phyloP scores from a whole-genome alignment of 441 rosid species.

The Brassica balearica region DNA sequence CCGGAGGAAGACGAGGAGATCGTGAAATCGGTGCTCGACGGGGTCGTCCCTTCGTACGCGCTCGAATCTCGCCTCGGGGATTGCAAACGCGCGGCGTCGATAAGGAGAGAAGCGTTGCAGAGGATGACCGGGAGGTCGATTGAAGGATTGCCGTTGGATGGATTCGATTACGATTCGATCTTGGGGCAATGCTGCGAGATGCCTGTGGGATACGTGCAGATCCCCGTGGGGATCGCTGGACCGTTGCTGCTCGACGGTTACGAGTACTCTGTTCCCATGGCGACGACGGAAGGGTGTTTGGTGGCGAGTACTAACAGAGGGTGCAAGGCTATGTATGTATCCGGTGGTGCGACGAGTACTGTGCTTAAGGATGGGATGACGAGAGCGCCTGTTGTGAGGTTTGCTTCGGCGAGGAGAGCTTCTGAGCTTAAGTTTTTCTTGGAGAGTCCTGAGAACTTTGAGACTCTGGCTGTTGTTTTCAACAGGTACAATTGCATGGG shows the following conservation, averaged over 20 bases:
- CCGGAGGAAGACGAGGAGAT: constrained; percentile 76
- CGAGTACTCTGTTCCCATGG: constrained; percentile 86
- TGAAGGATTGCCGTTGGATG: constrained; percentile 77
- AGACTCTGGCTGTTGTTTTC: constrained; percentile 68
- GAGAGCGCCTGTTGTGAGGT: constrained; percentile 88
- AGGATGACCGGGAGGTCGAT: constrained; percentile 72
- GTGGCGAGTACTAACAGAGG: constrained; percentile 94
- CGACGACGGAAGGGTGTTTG: constrained; percentile 90
- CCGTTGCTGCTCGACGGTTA: constrained; percentile 75
- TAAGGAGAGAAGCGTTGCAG: constrained; percentile 82
- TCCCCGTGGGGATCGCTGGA: constrained; percentile 89
- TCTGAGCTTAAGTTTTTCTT: constrained; percentile 80
- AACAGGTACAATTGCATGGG: constrained; percentile 56
- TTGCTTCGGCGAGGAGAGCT: constrained; percentile 67
- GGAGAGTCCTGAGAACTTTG: constrained; percentile 74
- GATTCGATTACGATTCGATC: constrained; percentile 78
- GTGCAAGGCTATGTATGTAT: constrained; percentile 74
- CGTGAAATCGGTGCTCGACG: constrained; percentile 64
- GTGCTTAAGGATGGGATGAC: constrained; percentile 84
- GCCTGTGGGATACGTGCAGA: constrained; percentile 95
- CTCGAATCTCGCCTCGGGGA: constrained; percentile 82
- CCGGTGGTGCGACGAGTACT: constrained; percentile 79
- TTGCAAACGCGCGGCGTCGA: constrained; percentile 72
- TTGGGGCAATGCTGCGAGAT: constrained; percentile 94
- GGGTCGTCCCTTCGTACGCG: constrained; percentile 63